phyloP scores from a whole-genome alignment of 352 stramenopile genomes.

The Peronospora tabacina region DNA sequence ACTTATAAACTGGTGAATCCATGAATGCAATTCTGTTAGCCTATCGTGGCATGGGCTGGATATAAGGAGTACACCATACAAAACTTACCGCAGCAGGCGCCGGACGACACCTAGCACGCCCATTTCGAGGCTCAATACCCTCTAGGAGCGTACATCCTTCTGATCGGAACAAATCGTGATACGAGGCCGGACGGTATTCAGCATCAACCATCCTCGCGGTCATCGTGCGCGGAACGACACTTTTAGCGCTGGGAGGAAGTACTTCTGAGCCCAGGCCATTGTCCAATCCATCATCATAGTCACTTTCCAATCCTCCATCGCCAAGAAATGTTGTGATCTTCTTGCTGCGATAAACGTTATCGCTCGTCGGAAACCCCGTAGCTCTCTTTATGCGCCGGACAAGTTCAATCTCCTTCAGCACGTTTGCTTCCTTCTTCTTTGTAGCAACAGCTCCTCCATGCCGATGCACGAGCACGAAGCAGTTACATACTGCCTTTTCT shows the following conservation, averaged over 20 bases:
- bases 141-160: constrained; percentile 39
- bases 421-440: constrained; percentile 17
- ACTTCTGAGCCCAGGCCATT: constrained; percentile 17
- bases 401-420: constrained; percentile 21
- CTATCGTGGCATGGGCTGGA: neutral
- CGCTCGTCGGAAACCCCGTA: constrained; percentile 33
- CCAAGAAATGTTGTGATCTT: constrained; percentile 28
- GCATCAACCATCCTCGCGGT: constrained; percentile 22
- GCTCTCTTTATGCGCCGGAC: constrained; percentile 31
- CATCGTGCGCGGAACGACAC: constrained; percentile 24
- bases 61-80: neutral
- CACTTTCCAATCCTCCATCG: constrained; percentile 20
- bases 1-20: constrained; percentile 16
- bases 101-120: constrained; percentile 10
- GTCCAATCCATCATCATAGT: constrained; percentile 25
- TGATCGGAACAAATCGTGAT: constrained; percentile 34
- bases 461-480: constrained; percentile 27
- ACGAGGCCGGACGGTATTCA: constrained; percentile 25
- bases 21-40: constrained; percentile 4
- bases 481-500: constrained; percentile 27
- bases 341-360: constrained; percentile 33
- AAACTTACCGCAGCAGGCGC: constrained; percentile 22
- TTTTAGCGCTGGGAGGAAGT: constrained; percentile 15
- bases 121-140: constrained; percentile 35
- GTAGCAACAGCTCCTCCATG: constrained; percentile 19